These are phyloP conservation scores for Nicotiana paniculata DNA, from an alignment of 257 asterid species.

Conservation along the genomic window DNA sequence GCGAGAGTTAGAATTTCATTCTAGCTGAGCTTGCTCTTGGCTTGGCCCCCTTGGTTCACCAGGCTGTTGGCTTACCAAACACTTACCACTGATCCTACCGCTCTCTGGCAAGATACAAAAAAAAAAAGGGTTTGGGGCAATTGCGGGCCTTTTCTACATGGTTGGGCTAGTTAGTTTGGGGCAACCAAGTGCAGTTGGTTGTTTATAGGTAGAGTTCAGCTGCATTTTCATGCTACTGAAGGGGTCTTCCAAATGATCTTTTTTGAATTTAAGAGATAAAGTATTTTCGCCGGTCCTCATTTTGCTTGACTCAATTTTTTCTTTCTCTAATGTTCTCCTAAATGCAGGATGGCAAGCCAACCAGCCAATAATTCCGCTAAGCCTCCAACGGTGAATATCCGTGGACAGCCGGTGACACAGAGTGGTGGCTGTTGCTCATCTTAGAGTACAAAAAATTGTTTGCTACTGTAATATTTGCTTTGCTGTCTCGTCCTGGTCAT, in stretches of 20 bases:
- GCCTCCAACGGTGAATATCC: conserved; percentile 10
- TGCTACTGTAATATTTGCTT: conserved; percentile 1
- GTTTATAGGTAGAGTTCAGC: background rate
- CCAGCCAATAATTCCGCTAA: background rate
- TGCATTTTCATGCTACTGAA: background rate
- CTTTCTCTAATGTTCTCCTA: background rate
- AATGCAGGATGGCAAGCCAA: conserved; percentile 11
- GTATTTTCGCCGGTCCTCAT: background rate
- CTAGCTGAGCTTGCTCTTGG: background rate
- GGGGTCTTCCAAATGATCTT: background rate
- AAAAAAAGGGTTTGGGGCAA: no score
- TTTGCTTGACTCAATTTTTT: background rate
- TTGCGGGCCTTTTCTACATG: background rate
- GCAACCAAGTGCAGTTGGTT: background rate
- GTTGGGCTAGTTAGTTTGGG: background rate
- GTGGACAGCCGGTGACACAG: conserved; percentile 11
- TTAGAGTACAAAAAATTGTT: background rate
- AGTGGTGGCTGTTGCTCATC: conserved; percentile 11
- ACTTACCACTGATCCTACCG: background rate
- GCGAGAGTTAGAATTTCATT: background rate
- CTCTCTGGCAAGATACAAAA: background rate
- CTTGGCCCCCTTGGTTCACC: background rate
- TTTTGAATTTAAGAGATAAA: background rate
- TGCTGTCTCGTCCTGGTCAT: background rate
- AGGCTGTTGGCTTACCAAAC: background rate